Evolutionary conservation across 192 early-diverging fungal species (phyloP).

Genomic region (Oehlia diaphana): DNA sequence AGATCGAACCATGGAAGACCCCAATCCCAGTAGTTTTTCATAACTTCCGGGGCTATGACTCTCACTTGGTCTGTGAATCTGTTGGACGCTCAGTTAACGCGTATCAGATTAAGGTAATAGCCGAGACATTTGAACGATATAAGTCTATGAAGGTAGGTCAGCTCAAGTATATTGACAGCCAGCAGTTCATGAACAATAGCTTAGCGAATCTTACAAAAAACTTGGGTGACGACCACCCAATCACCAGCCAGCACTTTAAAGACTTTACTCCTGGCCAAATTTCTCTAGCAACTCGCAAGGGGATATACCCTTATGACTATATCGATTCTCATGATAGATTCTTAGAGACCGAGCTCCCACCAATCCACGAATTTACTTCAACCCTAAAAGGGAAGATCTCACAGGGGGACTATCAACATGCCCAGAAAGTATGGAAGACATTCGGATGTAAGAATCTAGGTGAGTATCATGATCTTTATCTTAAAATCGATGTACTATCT

Average conservation of each 20-base stretch:
- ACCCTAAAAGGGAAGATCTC: too few relatives aligned
- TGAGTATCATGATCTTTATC: too few relatives aligned
- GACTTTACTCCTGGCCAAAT: background rate
- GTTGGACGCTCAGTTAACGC: background rate
- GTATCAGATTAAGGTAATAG: background rate
- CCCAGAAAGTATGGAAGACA: too few relatives aligned
- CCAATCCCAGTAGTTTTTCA: conserved; percentile 12
- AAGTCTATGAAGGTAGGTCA: background rate
- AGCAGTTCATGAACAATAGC: too few relatives aligned
- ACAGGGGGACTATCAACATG: too few relatives aligned
- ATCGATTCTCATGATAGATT: conserved; percentile 10
- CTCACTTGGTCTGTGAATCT: conserved; percentile 14
- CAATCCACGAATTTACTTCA: too few relatives aligned
- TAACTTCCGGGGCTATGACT: conserved; percentile 7
- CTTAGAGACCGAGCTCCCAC: background rate
- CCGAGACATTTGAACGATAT: background rate
- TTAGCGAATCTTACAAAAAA: background rate
- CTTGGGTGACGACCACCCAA: background rate
- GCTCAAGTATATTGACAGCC: too few relatives aligned
- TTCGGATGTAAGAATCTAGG: too few relatives aligned
- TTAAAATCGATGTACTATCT: too few relatives aligned
- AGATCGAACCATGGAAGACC: conserved; percentile 3
- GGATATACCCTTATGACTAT: conserved; percentile 3
- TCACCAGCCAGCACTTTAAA: too few relatives aligned
- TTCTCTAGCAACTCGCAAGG: background rate